Evolutionary conservation across 805 yeast genomes (phyloP), one percentile per base, ranked within the genome.

Genomic region (Tetrapisispora namnaoensis): DNA sequence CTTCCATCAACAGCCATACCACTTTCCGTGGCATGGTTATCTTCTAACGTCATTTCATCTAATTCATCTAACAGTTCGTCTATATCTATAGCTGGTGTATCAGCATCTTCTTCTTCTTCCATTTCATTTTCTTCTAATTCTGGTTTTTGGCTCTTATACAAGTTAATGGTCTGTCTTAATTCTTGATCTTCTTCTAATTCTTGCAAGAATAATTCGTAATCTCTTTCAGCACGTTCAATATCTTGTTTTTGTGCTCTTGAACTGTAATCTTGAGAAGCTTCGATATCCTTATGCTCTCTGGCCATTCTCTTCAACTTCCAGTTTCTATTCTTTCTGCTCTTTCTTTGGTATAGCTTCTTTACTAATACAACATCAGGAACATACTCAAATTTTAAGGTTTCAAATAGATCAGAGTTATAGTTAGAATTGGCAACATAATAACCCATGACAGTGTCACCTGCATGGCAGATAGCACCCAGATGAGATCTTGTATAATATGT

Each of bases 251-350:
- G 90, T 54, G 79, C 83, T 70, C 89, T 83, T 2, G 79, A 73
- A 52, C 69, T 72, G 54, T 65, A 66, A 50, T 74, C 79, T 56
- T 79, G 81, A 55, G 79, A 75, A 50, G 93, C 95, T 42, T 82
- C 89, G 55, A 87, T 80, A 58, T 90, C 97, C 56, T 80, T 78
- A 71, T 90, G 95, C 70, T 93, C 98, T 63, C 77, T 86, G 37
- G 98, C 98, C 96, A 91, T 90, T 76, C 98, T 85, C 82, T 86
- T 86, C 69, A 91, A 80, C 70, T 84, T 87, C 95, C 95, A 87
- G 75, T 82, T 78, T 78, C 83, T 83, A 55, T 78, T 70, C 72
- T 80, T 83, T 71, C 78, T 79, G 43, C 80, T 74, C 72, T 83
- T 84, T 74, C 95, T 83, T 42, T 82, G 76, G 72, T 89, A 91